Conservation (phyloP, 2,329 filamentous ascomycete genomes). For the Trichophyton equinum region DNA sequence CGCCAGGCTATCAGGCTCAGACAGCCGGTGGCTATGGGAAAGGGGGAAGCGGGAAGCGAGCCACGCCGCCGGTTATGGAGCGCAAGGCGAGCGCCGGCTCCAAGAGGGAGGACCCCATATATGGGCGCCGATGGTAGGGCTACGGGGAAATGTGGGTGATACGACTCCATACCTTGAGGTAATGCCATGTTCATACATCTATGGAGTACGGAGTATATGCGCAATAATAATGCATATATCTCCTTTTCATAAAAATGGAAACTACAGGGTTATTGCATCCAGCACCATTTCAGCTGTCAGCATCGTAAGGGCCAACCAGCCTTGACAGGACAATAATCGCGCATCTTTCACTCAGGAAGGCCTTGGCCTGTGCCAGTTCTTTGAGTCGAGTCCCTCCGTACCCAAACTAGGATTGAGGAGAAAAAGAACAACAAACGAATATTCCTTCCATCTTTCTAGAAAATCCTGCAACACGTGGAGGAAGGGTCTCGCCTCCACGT, state of each 20-base stretch:
- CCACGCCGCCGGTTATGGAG: constrained; percentile 14
- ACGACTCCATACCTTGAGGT: too few relatives aligned
- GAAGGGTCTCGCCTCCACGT: neutral
- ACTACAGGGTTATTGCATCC: too few relatives aligned
- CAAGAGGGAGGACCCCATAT: constrained; percentile 19
- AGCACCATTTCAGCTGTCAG: too few relatives aligned
- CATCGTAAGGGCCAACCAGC: too few relatives aligned
- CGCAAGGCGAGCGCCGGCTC: constrained; percentile 5
- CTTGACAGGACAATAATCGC: too few relatives aligned
- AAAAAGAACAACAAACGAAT: neutral
- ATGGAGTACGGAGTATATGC: neutral
- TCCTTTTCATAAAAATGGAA: neutral
- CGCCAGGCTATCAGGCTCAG: constrained; percentile 6
- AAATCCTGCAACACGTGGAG: constrained; percentile 1
- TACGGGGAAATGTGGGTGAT: neutral
- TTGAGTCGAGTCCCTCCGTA: too few relatives aligned
- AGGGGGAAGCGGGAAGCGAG: constrained; percentile 7
- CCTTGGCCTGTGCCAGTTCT: neutral
- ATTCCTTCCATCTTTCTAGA: neutral
- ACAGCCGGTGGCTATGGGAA: neutral
- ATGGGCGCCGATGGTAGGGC: constrained; percentile 19
- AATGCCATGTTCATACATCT: neutral
- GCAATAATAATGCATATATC: neutral
- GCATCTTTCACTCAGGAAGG: too few relatives aligned
- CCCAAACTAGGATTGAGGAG: neutral